Evolutionary conservation across 805 yeast species (phyloP), one percentile per base, ranked within the genome.

Genomic region (Lachancea cidri): DNA sequence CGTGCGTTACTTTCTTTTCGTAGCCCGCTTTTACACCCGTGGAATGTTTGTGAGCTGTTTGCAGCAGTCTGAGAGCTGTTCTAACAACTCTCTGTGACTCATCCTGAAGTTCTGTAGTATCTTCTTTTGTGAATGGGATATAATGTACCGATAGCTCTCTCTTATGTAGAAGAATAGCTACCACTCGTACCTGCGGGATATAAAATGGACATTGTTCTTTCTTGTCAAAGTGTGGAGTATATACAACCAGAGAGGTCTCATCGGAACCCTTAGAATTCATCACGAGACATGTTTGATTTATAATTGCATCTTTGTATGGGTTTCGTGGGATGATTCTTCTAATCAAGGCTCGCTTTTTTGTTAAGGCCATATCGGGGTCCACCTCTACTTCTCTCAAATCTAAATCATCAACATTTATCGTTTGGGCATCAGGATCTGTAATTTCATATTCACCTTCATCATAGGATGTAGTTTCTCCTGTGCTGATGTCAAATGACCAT

Each of bases 291-390:
- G 96, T 83, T 62, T 91, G 98, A 57, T 86, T 85, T 46, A 88
- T 78, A 17, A 86, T 76, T 38, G 75, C 74, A 58, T 89, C 98
- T 53, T 86, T 83, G 57, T 77, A 79, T 0, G 96, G 95, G 55
- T 89, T 89, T 61, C 97, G 71, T 8, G 98, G 98, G n/a, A 89
- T 74, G 27, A 89, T 79, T 50, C 95, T 70, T 50, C 97, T 74
- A n/a, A 87, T 86, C 35, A 83, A 65, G 49, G 80, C 79, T 62
- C 58, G 33, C 68, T 66, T 15, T 72, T 70, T 43, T 55, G 34
- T 37, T 16, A 56, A 42, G 7, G 60, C 41, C 53, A 66, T 24
- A 9, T 41, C 36, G 42, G 54, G 18, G 36, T 50, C n/a, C 55
- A 48, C 9, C 45, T 46, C 54, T 1, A 62, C 67, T 4, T 51